Evolutionary conservation across 2,329 filamentous ascomycete genomes (phyloP), one percentile per base, ranked within the genome.

Genomic region (Malbranchea zuffiana): DNA sequence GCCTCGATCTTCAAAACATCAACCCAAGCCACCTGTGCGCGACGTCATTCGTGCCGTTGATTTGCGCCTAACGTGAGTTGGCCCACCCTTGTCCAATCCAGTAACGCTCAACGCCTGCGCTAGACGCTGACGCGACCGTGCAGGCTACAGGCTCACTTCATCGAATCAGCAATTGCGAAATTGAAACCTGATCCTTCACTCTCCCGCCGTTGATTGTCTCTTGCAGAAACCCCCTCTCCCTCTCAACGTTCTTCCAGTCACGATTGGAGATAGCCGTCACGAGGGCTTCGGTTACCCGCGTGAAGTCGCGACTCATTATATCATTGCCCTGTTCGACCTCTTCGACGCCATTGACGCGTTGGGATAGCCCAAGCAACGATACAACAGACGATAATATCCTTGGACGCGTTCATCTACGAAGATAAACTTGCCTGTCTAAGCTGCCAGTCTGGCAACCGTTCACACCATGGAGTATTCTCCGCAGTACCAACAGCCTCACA

Each of bases 401-500:
- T 27, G 25, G 11, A n/a, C 44, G n/a, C n/a, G n/a, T n/a, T n/a
- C n/a, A n/a, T n/a, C n/a, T n/a, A n/a, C n/a, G n/a, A n/a, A 39
- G 49, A 47, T 45, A 43, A 43, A 45, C 34, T 36, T 45, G 39
- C 41, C 32, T 42, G 39, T 33, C 40, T 31, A 33, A 49, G 46
- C 48, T 47, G 50, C 50, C 49, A 52, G 50, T 41, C 44, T 42
- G 43, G 43, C 35, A 43, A 39, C 47, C 47, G 44, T 50, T 50
- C 36, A 19, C 35, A 42, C 35, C 43, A 82, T 83, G 79, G 79
- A 82, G 64, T 82, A 82, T 68, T 73, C 75, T 60, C 75, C 79
- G 64, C 81, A 82, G 57, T 75, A 78, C 55, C 77, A 75, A 61
- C 72, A 77, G 61, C 68, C 74, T 50, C 65, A 65, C 51, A 62